Conservation (phyloP, 148 eudicot genomes). For the Arbutus unedo region DNA sequence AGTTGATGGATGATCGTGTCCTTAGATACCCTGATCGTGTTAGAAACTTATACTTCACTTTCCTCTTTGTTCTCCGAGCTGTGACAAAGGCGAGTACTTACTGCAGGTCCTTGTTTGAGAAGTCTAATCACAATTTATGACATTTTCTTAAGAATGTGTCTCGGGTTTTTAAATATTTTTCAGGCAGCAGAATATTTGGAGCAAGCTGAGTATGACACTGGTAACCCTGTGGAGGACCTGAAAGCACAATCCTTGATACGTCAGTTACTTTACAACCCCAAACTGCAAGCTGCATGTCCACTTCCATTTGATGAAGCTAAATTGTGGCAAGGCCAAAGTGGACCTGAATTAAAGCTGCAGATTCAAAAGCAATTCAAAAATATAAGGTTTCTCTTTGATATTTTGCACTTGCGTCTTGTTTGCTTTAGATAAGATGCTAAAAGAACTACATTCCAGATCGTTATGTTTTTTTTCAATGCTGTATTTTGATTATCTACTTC, state of each 20-base stretch:
- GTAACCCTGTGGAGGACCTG: constrained; percentile 76
- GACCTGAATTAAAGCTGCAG: constrained; percentile 80
- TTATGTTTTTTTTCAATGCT: not conserved
- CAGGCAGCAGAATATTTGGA: constrained; percentile 91
- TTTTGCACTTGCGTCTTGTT: not conserved
- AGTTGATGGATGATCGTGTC: constrained; percentile 77
- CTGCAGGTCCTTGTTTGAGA: not conserved
- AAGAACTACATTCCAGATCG: not conserved
- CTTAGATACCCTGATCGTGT: constrained; percentile 84
- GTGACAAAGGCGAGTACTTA: constrained; percentile 68
- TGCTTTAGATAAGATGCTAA: not conserved
- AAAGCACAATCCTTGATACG: constrained; percentile 80
- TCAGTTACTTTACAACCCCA: constrained; percentile 68
- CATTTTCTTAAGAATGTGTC: not conserved
- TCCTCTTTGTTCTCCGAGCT: constrained; percentile 92
- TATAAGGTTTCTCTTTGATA: constrained; percentile 50
- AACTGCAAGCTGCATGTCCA: constrained; percentile 84
- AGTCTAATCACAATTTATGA: not conserved
- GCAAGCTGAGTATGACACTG: constrained; percentile 92
- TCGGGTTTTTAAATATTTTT: not conserved
- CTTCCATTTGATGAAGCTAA: constrained; percentile 95
- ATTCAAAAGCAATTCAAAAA: constrained; percentile 85
- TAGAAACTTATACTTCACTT: constrained; percentile 83
- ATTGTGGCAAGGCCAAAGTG: constrained; percentile 93
- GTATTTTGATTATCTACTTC: not conserved